Evolutionary conservation across 345 rosid genomes (phyloP).

Genomic region (Pugionium cornutum): DNA sequence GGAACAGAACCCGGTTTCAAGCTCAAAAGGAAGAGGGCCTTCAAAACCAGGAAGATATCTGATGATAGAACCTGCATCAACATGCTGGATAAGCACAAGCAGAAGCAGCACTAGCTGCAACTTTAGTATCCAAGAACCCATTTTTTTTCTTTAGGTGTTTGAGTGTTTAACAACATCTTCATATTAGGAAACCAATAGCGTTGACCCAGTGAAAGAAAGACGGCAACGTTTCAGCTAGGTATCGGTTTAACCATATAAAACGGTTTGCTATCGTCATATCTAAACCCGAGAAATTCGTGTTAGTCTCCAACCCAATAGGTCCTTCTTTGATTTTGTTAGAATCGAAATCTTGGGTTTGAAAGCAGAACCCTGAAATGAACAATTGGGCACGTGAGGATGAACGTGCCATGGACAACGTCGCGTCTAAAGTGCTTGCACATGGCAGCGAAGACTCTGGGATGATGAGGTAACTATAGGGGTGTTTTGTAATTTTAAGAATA

Average conservation of each 20-base stretch:
- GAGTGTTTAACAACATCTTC: background rate
- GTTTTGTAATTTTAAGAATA: background rate
- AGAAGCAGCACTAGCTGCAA: slow-evolving; percentile 19
- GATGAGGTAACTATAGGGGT: background rate
- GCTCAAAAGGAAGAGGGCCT: slow-evolving; percentile 53
- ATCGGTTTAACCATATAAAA: background rate
- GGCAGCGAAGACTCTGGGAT: no score
- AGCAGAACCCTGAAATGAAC: no score
- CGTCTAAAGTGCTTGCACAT: no score
- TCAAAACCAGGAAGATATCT: slow-evolving; percentile 49
- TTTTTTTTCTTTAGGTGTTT: background rate
- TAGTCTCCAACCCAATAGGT: no score
- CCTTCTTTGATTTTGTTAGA: no score
- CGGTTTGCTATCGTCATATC: no score
- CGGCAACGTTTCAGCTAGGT: background rate
- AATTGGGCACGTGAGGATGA: no score
- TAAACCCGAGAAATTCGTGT: background rate
- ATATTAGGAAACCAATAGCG: slow-evolving; percentile 19
- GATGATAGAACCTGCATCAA: slow-evolving; percentile 31
- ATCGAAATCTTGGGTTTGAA: no score
- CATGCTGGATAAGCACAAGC: slow-evolving; percentile 18
- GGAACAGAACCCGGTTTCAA: slow-evolving; percentile 47
- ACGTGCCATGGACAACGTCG: no score
- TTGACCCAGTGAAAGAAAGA: background rate
- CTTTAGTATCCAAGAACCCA: slow-evolving; percentile 15